Evolutionary conservation across 331 rosid species (phyloP), one percentile per base, ranked within the genome.

Genomic region (Saraca asoca): DNA sequence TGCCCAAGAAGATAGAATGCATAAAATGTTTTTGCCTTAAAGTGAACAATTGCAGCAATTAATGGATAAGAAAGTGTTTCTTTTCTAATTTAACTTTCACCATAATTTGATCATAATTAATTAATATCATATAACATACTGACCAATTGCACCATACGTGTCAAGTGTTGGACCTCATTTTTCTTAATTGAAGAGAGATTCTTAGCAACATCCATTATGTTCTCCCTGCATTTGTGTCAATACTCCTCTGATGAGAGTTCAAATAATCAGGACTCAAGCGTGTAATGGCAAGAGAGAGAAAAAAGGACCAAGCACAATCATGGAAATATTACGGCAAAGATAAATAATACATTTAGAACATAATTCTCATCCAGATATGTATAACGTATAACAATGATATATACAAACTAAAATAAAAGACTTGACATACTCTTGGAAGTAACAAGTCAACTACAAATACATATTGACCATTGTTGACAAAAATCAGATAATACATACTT

Each of bases 121-220:
- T 37, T 62, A 45, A 1, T 20, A 9, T n/a, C 50, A 12, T 11
- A 44, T 34, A 72, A 20, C 57, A 59, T 45, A 58, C 85, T 64
- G 51, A 90, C 97, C 88, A 34, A 58, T 77, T 82, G 79, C 60
- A 83, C 78, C 83, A 79, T 70, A 41, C 51, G 72, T 71, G 8
- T 83, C 82, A 90, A 75, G 66, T 72, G 72, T 64, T 83, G 85
- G 69, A 90, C 78, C 82, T 90, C 92, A 24, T 82, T 66, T 82
- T 82, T 90, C 71, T 79, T 83, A 54, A 69, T 75, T 17, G 72
- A 12, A 20, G 77, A 80, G 68, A 87, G 85, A 75, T 70, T 68
- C 31, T 68, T 70, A 71, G 82, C 75, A 58, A 71, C 83, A 75
- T 83, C 88, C 76, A 39, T 68, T 51, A 87, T 73, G 75, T 79